These are phyloP conservation scores for Taiwanofungus camphoratus DNA, from an alignment of 1,284 basidiomycete genomes.

Conservation along the genomic window DNA sequence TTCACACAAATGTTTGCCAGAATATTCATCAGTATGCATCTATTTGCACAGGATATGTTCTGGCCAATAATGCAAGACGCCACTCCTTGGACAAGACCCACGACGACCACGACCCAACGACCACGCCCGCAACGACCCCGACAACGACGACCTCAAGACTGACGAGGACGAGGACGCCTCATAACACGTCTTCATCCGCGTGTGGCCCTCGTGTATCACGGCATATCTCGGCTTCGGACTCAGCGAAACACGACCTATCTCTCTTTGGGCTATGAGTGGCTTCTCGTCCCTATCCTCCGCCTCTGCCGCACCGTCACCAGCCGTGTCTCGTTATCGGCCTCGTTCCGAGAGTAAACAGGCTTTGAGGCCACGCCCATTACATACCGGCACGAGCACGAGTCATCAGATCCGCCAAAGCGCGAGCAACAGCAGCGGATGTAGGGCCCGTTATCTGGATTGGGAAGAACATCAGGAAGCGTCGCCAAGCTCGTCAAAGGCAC, in stretches of 20 bases:
- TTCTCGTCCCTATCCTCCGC: slow-evolving; percentile 21
- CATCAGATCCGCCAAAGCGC: slow-evolving; percentile 13
- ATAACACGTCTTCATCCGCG: too few species aligned
- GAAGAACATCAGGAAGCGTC: slow-evolving; percentile 8
- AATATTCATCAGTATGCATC: too few species aligned
- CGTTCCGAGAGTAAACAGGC: slow-evolving; percentile 16
- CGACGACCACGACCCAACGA: too few species aligned
- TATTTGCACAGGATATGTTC: too few species aligned
- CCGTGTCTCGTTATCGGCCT: slow-evolving; percentile 11
- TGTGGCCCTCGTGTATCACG: too few species aligned
- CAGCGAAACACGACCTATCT: slow-evolving; percentile 25
- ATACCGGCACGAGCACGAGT: slow-evolving; percentile 14
- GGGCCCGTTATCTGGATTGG: slow-evolving; percentile 13
- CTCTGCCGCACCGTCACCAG: slow-evolving; percentile 17
- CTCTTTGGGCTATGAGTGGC: slow-evolving; percentile 23
- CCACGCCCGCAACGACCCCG: too few species aligned
- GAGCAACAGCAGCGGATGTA: slow-evolving; percentile 16
- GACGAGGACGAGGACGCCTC: too few species aligned
- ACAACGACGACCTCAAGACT: too few species aligned
- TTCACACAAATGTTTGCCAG: too few species aligned
- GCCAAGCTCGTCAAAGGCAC: slow-evolving; percentile 14
- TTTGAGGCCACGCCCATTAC: slow-evolving; percentile 15
- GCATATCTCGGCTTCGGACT: slow-evolving; percentile 21
- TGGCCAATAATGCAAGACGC: too few species aligned
- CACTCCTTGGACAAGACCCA: too few species aligned